Evolutionary conservation across 305 asterid species (phyloP).

Genomic region (Fraxinus xanthoxyloides): DNA sequence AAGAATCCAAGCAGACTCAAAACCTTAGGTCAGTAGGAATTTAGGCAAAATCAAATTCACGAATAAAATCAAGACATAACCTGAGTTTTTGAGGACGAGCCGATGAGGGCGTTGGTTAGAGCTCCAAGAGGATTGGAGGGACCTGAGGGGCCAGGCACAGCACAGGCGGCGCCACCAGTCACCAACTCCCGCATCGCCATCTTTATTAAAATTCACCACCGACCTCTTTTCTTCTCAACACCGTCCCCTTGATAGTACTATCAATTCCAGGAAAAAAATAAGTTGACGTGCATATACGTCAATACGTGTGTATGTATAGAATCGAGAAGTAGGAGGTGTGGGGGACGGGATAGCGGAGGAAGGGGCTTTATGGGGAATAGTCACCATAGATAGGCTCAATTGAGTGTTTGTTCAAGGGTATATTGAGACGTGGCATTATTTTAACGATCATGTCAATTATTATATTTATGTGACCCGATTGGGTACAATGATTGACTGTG

Average conservation of each 20-base stretch:
- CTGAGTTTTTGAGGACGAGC: constrained; percentile 94
- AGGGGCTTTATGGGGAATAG: neutral
- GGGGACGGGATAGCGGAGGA: neutral
- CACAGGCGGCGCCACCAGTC: constrained; percentile 81
- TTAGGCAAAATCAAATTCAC: constrained; percentile 12
- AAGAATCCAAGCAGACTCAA: constrained; percentile 3
- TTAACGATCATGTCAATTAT: too few species aligned
- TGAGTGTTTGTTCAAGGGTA: too few species aligned
- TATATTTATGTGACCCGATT: too few species aligned
- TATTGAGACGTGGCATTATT: too few species aligned
- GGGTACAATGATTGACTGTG: too few species aligned
- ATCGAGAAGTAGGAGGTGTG: neutral
- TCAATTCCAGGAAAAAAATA: neutral
- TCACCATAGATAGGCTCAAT: too few species aligned
- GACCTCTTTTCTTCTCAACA: neutral
- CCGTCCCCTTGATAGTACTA: neutral
- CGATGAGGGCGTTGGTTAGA: constrained; percentile 77
- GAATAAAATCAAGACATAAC: constrained; percentile 29
- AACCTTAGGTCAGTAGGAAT: neutral
- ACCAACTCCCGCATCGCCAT: constrained; percentile 97
- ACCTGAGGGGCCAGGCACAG: constrained; percentile 77
- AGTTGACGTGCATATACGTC: neutral
- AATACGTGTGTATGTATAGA: neutral
- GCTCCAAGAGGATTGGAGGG: constrained; percentile 90
- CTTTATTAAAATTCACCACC: neutral